Evolutionary conservation across 495 filamentous ascomycete genomes (phyloP), one percentile per base, ranked within the genome.

Genomic region (Sporormia fimetaria): DNA sequence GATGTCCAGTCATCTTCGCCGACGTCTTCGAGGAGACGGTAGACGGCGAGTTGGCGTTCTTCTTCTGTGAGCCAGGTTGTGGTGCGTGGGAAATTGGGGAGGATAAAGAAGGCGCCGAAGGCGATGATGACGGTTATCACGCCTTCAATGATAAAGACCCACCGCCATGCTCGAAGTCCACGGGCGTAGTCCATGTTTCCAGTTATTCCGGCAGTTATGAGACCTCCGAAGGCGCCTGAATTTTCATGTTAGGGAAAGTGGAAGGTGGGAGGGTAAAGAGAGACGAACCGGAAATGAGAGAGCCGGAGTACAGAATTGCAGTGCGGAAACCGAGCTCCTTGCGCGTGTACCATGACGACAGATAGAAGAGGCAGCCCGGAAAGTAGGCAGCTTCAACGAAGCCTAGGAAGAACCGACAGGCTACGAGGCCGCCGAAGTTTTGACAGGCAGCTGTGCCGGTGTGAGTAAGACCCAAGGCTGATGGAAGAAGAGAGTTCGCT

Each of bases 81-180:
- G 23, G 81, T 87, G 14, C 76, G 66, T n/a, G 83, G 83, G 47
- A 84, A 84, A 57, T 90, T 79, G 10, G 83, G 83, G 11, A 90
- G 60, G 17, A 84, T 59, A 44, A 77, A 78, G 44, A 69, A 70
- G 21, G 73, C 66, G 18, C 56, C 51, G 11, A 67, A 50, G 25
- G 71, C 73, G 23, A 76, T 59, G 2, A 65, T 61, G 31, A 77
- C 65, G 2, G 74, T 74, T 35, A 62, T 60, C 12, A 61, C 71
- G 34, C 82, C 83, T 57, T 87, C 82, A 37, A 88, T 81, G 46
- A 87, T 80, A 68, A 84, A 86, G 12, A 86, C 68, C 47, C 47
- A 51, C 22, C 47, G 51, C 70, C 71, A 76, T 14, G 72, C 76
- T 17, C 67, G 58, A 10, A 73, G 53, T 10, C 69, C 69, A 21